Percentiles rank a stretch among this genome's conserved stretches.
These are phyloP conservation scores for Mycocentrospora acerina DNA, from an alignment of 2,329 filamentous ascomycete species.

Conservation along the genomic window DNA sequence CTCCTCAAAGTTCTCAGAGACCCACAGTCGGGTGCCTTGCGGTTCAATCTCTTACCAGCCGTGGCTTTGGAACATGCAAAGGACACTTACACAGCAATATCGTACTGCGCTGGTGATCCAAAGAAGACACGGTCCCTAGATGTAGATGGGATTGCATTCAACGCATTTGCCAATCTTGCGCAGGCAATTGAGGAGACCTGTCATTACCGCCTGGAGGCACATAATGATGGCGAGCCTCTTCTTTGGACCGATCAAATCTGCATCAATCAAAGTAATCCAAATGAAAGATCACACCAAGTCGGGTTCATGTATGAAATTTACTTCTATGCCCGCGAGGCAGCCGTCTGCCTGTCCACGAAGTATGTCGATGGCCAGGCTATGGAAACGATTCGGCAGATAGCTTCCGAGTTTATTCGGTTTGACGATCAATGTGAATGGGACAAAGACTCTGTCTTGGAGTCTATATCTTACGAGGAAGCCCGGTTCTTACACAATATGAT, in stretches of 20 bases:
- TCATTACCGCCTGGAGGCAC: background rate
- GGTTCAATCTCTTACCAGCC: background rate
- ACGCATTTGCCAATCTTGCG: constrained; percentile 6
- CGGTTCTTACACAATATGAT: too few relatives aligned
- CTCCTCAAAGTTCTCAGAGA: background rate
- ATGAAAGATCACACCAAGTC: constrained; percentile 10
- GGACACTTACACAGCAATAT: constrained; percentile 4
- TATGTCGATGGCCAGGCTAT: background rate
- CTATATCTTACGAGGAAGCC: too few relatives aligned
- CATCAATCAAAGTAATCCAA: constrained; percentile 13
- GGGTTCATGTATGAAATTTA: constrained; percentile 12
- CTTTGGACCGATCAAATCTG: constrained; percentile 14
- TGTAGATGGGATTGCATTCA: constrained; percentile 1
- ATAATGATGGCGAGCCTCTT: background rate
- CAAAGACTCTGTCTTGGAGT: too few relatives aligned
- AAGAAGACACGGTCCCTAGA: constrained; percentile 1
- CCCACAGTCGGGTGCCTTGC: background rate
- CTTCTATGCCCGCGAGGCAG: background rate
- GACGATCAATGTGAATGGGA: too few relatives aligned
- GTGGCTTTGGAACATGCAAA: background rate
- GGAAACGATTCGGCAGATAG: background rate
- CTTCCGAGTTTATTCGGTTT: too few relatives aligned
- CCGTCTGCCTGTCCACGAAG: constrained; percentile 1
- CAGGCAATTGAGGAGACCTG: background rate
- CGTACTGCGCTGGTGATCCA: constrained; percentile 4